phyloP scores from a whole-genome alignment of 257 asterid genomes.

The Fraxinus quadrangulata region DNA sequence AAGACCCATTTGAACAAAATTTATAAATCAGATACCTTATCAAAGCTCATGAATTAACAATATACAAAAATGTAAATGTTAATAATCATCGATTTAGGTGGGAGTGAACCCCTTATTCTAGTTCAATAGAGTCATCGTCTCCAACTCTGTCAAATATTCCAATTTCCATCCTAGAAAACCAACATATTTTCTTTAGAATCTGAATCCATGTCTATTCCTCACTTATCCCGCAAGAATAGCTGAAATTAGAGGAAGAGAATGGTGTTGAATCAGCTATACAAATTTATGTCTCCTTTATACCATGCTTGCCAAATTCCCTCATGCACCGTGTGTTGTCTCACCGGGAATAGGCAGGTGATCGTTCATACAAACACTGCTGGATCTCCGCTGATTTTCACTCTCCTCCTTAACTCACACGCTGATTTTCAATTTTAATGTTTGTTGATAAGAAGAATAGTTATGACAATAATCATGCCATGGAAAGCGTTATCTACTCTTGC shows the following conservation, averaged over 20 bases:
- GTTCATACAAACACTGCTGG: neutral
- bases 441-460: slow-evolving; percentile 30
- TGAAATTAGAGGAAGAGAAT: slow-evolving; percentile 57
- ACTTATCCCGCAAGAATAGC: slow-evolving; percentile 27
- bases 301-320: slow-evolving; percentile 11
- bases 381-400: neutral
- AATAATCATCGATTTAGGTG: no score
- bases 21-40: no score
- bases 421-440: slow-evolving; percentile 3
- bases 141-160: no score
- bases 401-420: neutral
- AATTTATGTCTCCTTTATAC: slow-evolving; percentile 28
- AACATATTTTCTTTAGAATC: no score
- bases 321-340: slow-evolving; percentile 33
- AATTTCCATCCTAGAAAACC: no score
- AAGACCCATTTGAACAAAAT: no score
- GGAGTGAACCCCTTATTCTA: no score
- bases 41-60: no score
- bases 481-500: slow-evolving; percentile 17
- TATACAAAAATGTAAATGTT: no score
- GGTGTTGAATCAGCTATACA: slow-evolving; percentile 36
- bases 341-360: no score
- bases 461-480: slow-evolving; percentile 39
- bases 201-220: neutral
- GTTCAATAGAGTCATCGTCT: no score